phyloP scores from a whole-genome alignment of 257 asterid genomes.

The Asclepias syriaca region DNA sequence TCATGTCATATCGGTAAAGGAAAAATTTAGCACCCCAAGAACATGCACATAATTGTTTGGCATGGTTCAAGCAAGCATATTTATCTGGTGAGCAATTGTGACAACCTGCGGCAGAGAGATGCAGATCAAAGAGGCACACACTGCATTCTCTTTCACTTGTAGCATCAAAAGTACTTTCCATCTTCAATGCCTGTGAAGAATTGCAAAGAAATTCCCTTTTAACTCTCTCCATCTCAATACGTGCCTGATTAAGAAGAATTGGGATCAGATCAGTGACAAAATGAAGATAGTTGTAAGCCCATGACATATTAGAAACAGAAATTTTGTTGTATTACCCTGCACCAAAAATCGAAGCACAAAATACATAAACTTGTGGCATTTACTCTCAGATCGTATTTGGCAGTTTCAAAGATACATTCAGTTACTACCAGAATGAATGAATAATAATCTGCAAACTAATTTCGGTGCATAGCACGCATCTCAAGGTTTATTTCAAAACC shows the following conservation, averaged over 20 bases:
- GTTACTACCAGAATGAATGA: background rate
- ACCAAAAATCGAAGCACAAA: background rate
- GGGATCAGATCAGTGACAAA: background rate
- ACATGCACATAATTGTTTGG: slow-evolving; percentile 84
- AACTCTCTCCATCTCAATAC: slow-evolving; percentile 75
- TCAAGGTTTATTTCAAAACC: background rate
- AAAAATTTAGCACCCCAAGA: slow-evolving; percentile 94
- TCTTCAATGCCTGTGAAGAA: slow-evolving; percentile 79
- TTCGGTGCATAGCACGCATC: background rate
- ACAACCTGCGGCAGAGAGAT: slow-evolving; percentile 98
- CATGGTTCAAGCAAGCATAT: slow-evolving; percentile 97
- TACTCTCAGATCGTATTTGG: background rate
- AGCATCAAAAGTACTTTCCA: slow-evolving; percentile 95
- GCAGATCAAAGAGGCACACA: slow-evolving; percentile 87
- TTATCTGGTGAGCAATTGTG: slow-evolving; percentile 90
- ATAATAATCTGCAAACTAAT: background rate
- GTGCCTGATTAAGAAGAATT: slow-evolving; percentile 35
- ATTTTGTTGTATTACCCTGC: background rate
- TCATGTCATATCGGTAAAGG: slow-evolving; percentile 81
- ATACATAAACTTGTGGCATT: background rate
- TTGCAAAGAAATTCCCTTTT: slow-evolving; percentile 69
- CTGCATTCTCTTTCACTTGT: slow-evolving; percentile 93
- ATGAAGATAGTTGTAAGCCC: background rate
- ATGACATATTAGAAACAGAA: background rate
- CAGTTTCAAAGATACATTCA: background rate